phyloP scores from a whole-genome alignment of 106 monocot genomes.

The Amphibolis antarctica region DNA sequence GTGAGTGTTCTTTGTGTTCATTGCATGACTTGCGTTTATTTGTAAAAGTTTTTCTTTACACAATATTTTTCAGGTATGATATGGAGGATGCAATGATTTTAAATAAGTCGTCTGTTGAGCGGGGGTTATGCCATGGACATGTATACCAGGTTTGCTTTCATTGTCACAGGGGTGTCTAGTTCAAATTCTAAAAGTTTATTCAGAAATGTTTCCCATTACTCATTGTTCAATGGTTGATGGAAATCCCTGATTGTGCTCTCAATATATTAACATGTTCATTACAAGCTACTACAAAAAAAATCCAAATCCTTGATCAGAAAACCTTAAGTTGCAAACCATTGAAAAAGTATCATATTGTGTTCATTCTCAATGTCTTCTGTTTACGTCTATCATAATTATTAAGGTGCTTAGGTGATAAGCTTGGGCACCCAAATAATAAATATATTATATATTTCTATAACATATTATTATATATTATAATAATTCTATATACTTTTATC shows the following conservation, averaged over 20 bases:
- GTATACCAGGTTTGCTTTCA: constrained; percentile 62
- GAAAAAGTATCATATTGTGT: no score
- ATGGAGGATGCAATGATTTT: constrained; percentile 99
- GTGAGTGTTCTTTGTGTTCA: constrained; percentile 19
- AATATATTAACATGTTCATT: no score
- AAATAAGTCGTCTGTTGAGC: constrained; percentile 93
- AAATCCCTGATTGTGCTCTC: background rate
- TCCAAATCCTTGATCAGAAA: no score
- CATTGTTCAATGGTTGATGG: background rate
- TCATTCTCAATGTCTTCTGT: no score
- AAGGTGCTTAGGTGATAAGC: no score
- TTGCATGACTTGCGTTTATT: background rate
- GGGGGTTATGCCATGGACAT: constrained; percentile 80
- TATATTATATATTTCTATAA: no score
- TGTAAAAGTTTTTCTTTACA: background rate
- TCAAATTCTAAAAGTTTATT: background rate
- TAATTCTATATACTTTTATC: no score
- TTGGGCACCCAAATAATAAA: no score
- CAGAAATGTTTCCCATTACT: background rate
- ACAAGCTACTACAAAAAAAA: no score
- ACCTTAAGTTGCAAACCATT: no score
- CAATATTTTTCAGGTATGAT: constrained; percentile 51
- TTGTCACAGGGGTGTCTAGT: background rate
- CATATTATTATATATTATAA: no score
- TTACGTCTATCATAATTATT: no score